Evolutionary conservation across 2,329 filamentous ascomycete species (phyloP), one percentile per base, ranked within the genome.

Genomic region (Trichoderma sp.): DNA sequence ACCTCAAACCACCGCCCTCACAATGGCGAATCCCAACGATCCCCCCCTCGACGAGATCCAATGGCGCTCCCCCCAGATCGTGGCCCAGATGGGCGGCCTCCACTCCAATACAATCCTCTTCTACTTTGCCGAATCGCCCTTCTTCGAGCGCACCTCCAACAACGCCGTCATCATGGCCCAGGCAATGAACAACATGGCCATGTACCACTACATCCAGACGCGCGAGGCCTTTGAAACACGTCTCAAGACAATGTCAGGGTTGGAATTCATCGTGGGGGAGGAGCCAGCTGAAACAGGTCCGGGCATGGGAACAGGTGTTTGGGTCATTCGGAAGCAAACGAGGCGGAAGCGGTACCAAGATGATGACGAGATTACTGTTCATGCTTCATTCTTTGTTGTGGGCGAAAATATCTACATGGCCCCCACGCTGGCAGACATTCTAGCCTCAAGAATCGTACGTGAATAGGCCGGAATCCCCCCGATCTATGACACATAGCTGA

Each of bases 291-390:
- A 91, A 79, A 89, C 86, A 76, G 87, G 85, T 0, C 88, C 88
- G 0, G 88, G 88, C n/a, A 89, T 88, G 53, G 90, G 89, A 60
- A 91, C 89, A 0, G 90, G 89, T 32, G 89, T 92, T 9, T 92
- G 90, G 90, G 88, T 91, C 32, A 91, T 92, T 75, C 86, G 89
- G 77, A 92, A 92, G 83, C 90, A 92, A 81, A 89, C 86, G 30
- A 83, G 90, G 64, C 84, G 87, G 73, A 90, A 90, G 81, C 82
- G 85, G 15, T 83, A 85, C 53, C 83, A 84, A 6, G 82, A 84
- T 15, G 86, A 89, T 30, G 89, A 90, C 74, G 88, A 90, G 73
- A 83, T 92, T 30, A 86, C 81, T 2, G 84, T 91, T 0, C 86
- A 90, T 51, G 83, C 86, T 5, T 86, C 86, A 3, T 92, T 91